Evolutionary conservation across 1,284 basidiomycete genomes (phyloP), one percentile per base, ranked within the genome.

Genomic region (Ceratobasidium sp.): DNA sequence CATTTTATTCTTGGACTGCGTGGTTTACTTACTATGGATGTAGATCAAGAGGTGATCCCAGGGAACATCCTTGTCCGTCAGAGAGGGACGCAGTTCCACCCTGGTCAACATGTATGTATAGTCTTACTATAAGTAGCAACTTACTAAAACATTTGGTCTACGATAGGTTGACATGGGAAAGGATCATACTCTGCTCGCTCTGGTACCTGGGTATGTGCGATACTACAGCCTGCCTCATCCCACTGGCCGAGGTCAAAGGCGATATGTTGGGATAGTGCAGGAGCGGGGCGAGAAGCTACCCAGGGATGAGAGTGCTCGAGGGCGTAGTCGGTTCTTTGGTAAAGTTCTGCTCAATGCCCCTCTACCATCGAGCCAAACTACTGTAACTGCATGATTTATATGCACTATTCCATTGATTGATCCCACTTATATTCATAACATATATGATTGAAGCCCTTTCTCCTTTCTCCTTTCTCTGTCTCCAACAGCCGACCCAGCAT

Each of bases 1-100:
- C 7, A 47, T 52, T 28, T 61, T 18, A 35, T 30, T 5, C 35
- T 44, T 55, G 32, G 46, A 74, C 83, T 58, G 23, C 73, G 73
- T 41, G 76, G 66, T 44, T 1, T 16, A 64, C 43, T 62, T 59
- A 21, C 52, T 49, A 16, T 21, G 28, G 14, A 14, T 38, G 1
- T 76, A 92, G 95, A 96, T 80, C 89, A 98, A 82, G 88, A 86
- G 80, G 95, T 98, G 21, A 87, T 94, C 35, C 93, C 95, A 9
- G 96, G 96, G 58, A 94, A 96, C 83, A 97, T 98, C 78, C 92
- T 98, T 79, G 89, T 98, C 46, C 88, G 96, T 61, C 96, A 98
- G 82, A 87, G 96, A 76, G 96, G 96, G 11, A 90, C 91, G 0
- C 85, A 90, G 69, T 96, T 96, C 82, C 94, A 96, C 79, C 90